Evolutionary conservation across 2,329 filamentous ascomycete genomes (phyloP), one percentile per base, ranked within the genome.

Genomic region (Cercospora beticola): DNA sequence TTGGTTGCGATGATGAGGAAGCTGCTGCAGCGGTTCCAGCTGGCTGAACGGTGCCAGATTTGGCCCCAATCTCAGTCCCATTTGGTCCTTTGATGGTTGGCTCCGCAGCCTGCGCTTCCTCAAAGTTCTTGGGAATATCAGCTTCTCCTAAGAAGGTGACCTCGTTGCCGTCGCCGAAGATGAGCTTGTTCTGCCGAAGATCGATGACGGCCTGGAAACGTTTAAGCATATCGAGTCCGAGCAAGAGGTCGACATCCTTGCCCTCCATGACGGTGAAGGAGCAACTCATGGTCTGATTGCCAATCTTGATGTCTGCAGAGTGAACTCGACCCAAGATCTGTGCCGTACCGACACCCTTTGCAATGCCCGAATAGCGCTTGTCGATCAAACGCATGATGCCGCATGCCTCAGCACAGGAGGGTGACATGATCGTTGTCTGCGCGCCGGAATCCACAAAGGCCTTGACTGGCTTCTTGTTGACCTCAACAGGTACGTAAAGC

Each of bases 181-280:
- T 87, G 18, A 99, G 87, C 71, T 90, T 92, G 76, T 95, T 93
- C 76, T 90, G 90, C 71, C 89, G 87, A 12, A 99, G 86, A 79
- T 99, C 95, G 76, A 99, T 94, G 74, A 87, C 91, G 40, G 94
- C 95, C 81, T 97, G 94, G 81, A 98, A 94, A 46, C 95, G 89
- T 82, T 97, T 97, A 70, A 99, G 86, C 92, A 99, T 99, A 80
- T 99, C 95, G 52, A 99, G 83, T 3, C 95, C 95, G 12, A 99
- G 87, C 2, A 99, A 86, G 18, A 99, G 85, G 78, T 98, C 95
- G 26, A 99, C 95, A 63, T 93, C 89, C 81, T 98, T 99, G 72
- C 95, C 95, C 82, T 99, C 95, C 95, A 99, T 99, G 77, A 99
- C 95, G 3, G 95, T 99, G 80, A 99, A 99, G 68, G 93, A 95